These are phyloP conservation scores for Phytopythium ostracodes DNA, from an alignment of 352 stramenopile species.

Conservation along the genomic window DNA sequence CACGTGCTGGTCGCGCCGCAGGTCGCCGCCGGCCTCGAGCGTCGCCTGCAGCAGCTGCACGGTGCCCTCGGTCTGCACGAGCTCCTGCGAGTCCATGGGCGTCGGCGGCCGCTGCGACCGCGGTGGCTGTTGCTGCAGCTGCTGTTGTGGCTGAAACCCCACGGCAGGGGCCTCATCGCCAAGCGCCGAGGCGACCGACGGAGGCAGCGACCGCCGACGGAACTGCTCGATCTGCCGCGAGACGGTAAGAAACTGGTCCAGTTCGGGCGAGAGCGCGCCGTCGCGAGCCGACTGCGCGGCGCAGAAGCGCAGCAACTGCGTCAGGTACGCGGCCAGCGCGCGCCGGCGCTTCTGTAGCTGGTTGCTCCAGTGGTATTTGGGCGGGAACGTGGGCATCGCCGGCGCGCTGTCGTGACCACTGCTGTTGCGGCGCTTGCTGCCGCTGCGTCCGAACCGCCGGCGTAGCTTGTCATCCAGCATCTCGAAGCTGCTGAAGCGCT, in stretches of 20 bases:
- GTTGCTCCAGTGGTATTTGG: conserved; percentile 32
- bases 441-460: conserved; percentile 17
- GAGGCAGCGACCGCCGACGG: conserved; percentile 13
- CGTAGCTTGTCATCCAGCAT: conserved; percentile 29
- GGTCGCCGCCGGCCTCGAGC: conserved; percentile 19
- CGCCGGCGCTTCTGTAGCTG: conserved; percentile 30
- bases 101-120: conserved; percentile 7
- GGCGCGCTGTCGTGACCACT: not conserved
- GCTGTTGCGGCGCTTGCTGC: not conserved
- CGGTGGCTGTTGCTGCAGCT: conserved; percentile 9
- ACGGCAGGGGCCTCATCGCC: conserved; percentile 7
- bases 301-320: conserved; percentile 29
- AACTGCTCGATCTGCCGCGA: conserved; percentile 32
- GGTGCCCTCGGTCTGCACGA: conserved; percentile 28
- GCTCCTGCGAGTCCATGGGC: conserved; percentile 34
- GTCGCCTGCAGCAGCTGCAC: conserved; percentile 22
- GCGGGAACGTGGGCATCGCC: conserved; percentile 28
- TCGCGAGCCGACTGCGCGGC: conserved; percentile 9
- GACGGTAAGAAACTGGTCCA: conserved; percentile 39
- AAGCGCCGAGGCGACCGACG: conserved; percentile 11
- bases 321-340: conserved; percentile 28
- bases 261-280: conserved; percentile 15
- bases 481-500: conserved; percentile 46
- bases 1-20: conserved; percentile 27
- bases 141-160: conserved; percentile 10